Percentiles rank a stretch among this genome's conserved stretches.
Evolutionary conservation across 176 grass and related monocot species (phyloP).

Genomic region (Carex parvula): DNA sequence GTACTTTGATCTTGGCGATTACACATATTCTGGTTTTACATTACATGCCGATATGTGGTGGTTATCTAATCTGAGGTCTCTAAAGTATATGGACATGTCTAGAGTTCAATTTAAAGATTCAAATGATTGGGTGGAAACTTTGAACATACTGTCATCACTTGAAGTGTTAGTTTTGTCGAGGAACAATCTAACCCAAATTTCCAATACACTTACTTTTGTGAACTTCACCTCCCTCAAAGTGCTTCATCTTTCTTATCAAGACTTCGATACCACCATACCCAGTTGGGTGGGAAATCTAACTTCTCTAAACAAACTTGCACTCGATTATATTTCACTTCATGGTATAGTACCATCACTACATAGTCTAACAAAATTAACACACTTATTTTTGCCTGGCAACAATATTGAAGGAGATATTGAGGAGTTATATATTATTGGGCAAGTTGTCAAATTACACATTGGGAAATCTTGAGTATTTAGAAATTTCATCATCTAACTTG

Average conservation of each 20-base stretch:
- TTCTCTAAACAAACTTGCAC: too few species aligned
- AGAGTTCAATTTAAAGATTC: not conserved
- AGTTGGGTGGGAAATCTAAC: not conserved
- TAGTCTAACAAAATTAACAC: not conserved
- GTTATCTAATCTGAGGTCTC: not conserved
- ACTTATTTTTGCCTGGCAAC: too few species aligned
- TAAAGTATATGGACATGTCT: conserved; percentile 1
- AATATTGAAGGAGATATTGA: not conserved
- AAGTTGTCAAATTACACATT: not conserved
- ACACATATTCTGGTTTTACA: not conserved
- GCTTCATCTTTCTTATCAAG: not conserved
- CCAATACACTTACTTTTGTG: not conserved
- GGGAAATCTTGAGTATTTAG: too few species aligned
- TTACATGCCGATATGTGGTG: not conserved
- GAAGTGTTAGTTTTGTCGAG: not conserved
- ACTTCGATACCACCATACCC: not conserved
- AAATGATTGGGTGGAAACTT: not conserved
- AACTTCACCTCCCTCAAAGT: conserved; percentile 8
- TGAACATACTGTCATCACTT: not conserved
- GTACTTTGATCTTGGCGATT: conserved; percentile 7
- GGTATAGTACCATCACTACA: not conserved
- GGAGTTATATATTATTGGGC: not conserved
- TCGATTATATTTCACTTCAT: too few species aligned
- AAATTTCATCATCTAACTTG: too few species aligned
- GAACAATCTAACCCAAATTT: not conserved